A percentile compares a stretch with the other conserved stretches of the same genome.
phyloP scores from a whole-genome alignment of 495 filamentous ascomycete species.

The Neurospora pannonica region DNA sequence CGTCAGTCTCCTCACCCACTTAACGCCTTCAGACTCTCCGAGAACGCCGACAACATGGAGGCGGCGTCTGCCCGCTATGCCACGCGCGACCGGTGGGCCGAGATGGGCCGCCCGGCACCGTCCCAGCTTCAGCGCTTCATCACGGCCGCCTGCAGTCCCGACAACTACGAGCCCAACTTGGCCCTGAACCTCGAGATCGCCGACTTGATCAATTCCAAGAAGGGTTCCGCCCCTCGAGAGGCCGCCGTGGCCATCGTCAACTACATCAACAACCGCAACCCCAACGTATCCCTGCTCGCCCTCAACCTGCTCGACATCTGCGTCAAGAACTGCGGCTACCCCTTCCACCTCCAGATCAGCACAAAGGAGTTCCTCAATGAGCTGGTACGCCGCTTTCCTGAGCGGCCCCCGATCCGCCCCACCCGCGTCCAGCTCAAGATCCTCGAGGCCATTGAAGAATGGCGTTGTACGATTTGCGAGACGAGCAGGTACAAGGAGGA shows the following conservation, averaged over 20 bases:
- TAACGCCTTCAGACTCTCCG: background rate
- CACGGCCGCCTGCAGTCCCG: slow-evolving; percentile 86
- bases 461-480: slow-evolving; percentile 95
- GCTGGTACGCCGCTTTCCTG: slow-evolving; percentile 90
- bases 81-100: slow-evolving; percentile 88
- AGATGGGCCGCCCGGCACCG: slow-evolving; percentile 64
- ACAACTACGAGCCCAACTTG: slow-evolving; percentile 95
- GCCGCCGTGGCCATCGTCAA: slow-evolving; percentile 89
- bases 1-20: background rate
- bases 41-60: slow-evolving; percentile 51
- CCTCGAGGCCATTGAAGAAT: slow-evolving; percentile 95
- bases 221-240: slow-evolving; percentile 93
- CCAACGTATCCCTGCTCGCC: slow-evolving; percentile 85
- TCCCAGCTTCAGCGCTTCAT: slow-evolving; percentile 92
- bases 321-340: slow-evolving; percentile 99
- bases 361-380: slow-evolving; percentile 99
- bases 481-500: slow-evolving; percentile 96
- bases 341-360: slow-evolving; percentile 95
- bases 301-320: slow-evolving; percentile 93
- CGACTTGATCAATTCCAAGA: slow-evolving; percentile 95
- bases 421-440: slow-evolving; percentile 85
- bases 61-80: slow-evolving; percentile 92
- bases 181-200: slow-evolving; percentile 93
- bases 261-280: slow-evolving; percentile 91
- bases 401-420: slow-evolving; percentile 78